Conservation (phyloP, 73 alveolate species). For the Paramecium tetraurelia region DNA sequence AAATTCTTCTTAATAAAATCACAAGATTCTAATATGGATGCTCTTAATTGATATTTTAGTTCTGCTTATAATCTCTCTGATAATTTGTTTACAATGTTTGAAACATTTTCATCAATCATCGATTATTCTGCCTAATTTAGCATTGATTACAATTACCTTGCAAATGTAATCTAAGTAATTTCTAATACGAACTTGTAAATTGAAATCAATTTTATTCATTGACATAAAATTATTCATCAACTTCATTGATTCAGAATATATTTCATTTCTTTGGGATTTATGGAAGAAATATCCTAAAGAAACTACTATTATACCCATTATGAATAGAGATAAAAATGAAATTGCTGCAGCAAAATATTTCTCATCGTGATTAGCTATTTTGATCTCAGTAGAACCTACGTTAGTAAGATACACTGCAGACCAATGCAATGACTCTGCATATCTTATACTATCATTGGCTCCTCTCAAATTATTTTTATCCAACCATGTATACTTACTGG, state of each 20-base stretch:
- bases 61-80: slow-evolving; percentile 1
- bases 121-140: slow-evolving; percentile 36
- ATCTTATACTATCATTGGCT: not conserved
- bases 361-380: not conserved
- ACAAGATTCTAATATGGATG: not conserved
- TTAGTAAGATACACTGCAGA: slow-evolving; percentile 13
- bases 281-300: not conserved
- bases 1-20: not conserved
- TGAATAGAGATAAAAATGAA: not conserved
- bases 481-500: not conserved
- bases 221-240: slow-evolving; percentile 46
- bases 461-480: not conserved
- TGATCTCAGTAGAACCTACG: not conserved
- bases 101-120: slow-evolving; percentile 32
- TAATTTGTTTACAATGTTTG: not conserved
- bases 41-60: slow-evolving; percentile 1
- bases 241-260: not conserved
- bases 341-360: not conserved
- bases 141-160: not conserved
- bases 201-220: slow-evolving; percentile 20
- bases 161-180: slow-evolving; percentile 41
- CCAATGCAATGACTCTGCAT: slow-evolving; percentile 35
- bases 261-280: not conserved
- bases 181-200: slow-evolving; percentile 29
- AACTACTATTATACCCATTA: not conserved